phyloP scores from a whole-genome alignment of 2,329 filamentous ascomycete genomes.

The Colletotrichum acutatum region DNA sequence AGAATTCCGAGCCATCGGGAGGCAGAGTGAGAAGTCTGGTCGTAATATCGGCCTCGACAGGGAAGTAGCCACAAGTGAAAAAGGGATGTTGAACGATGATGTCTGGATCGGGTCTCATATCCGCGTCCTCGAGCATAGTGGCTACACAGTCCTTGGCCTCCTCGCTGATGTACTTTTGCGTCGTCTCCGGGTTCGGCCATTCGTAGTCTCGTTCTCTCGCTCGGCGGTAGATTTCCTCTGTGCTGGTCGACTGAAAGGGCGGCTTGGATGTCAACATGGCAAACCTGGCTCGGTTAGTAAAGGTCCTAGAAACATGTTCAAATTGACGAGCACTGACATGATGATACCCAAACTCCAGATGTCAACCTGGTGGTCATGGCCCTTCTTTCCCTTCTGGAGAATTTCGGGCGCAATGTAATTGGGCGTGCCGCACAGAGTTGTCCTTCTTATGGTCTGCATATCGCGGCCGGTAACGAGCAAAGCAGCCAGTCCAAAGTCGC shows the following conservation, averaged over 20 bases:
- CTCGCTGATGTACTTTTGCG: constrained; percentile 76
- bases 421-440: constrained; percentile 94
- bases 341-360: constrained; percentile 99
- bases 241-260: constrained; percentile 92
- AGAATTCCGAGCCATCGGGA: constrained; percentile 69
- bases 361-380: constrained; percentile 97
- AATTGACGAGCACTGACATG: constrained; percentile 68
- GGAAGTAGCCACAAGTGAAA: constrained; percentile 82
- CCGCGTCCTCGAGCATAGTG: constrained; percentile 79
- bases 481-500: constrained; percentile 95
- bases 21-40: constrained; percentile 66
- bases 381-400: constrained; percentile 90
- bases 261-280: constrained; percentile 97
- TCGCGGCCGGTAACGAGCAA: constrained; percentile 92
- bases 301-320: not conserved
- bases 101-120: constrained; percentile 80
- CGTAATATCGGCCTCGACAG: constrained; percentile 68
- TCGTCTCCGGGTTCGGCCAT: constrained; percentile 76
- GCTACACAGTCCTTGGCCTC: constrained; percentile 84
- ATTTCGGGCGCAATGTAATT: constrained; percentile 99
- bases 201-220: constrained; percentile 79
- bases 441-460: constrained; percentile 84
- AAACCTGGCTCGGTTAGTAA: constrained; percentile 67
- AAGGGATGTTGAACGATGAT: constrained; percentile 83
- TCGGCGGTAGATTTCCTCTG: constrained; percentile 84